These are phyloP conservation scores for Hyparrhenia diplandra DNA, from an alignment of 176 grass and related monocot species.

Conservation along the genomic window DNA sequence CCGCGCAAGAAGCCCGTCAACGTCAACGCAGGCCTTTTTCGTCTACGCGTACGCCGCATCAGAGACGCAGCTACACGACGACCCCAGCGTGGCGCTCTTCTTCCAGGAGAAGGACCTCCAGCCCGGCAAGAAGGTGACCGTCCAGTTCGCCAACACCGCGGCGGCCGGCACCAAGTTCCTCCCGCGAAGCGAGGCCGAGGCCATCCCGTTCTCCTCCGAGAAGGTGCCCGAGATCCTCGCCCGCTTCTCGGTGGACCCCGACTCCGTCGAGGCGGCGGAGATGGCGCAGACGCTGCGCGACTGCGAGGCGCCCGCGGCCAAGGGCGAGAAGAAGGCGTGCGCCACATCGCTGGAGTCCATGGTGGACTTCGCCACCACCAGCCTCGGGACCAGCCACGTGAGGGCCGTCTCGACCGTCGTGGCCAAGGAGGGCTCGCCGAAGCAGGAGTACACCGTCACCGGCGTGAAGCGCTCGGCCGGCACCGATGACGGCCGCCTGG, in stretches of 20 bases:
- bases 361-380: constrained; percentile 77
- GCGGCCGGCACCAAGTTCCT: constrained; percentile 43
- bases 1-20: constrained; percentile 12
- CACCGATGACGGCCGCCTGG: constrained; percentile 22
- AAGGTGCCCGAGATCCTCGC: constrained; percentile 61
- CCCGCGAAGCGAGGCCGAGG: constrained; percentile 42
- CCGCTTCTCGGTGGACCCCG: constrained; percentile 48
- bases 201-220: constrained; percentile 67
- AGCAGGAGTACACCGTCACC: constrained; percentile 57
- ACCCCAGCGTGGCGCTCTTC: constrained; percentile 58
- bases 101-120: constrained; percentile 68
- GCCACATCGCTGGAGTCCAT: constrained; percentile 88
- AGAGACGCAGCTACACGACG: constrained; percentile 68
- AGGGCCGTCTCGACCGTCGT: constrained; percentile 48
- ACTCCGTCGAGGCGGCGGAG: constrained; percentile 45
- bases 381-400: constrained; percentile 62
- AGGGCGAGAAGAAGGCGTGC: constrained; percentile 68
- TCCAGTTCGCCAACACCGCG: constrained; percentile 43
- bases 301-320: constrained; percentile 52
- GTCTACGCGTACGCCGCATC: constrained; percentile 31
- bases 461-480: constrained; percentile 29
- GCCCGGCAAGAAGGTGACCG: constrained; percentile 49
- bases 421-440: constrained; percentile 20
- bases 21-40: constrained; percentile 7
- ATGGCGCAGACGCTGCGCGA: constrained; percentile 52